Evolutionary conservation across 441 rosid genomes (phyloP).

Genomic region (Gossypium davidsonii): DNA sequence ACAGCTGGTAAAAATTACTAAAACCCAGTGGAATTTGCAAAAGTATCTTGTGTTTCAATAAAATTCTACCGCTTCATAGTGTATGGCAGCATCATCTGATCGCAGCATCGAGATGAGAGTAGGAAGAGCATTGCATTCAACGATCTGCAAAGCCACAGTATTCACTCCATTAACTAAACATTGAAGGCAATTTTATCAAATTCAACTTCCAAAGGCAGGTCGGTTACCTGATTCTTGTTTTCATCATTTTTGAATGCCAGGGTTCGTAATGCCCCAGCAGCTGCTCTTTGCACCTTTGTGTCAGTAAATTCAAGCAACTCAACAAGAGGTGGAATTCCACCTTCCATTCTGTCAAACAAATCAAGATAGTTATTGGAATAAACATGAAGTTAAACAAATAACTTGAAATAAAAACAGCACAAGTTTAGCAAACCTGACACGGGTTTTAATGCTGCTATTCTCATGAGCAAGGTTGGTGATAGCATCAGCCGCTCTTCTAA

Average conservation of each 20-base stretch:
- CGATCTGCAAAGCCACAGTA: background rate
- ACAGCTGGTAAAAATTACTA: slow-evolving; percentile 8
- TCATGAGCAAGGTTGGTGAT: background rate
- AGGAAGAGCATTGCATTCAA: slow-evolving; percentile 34
- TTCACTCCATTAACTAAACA: background rate
- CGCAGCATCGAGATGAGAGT: slow-evolving; percentile 86
- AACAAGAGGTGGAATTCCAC: slow-evolving; percentile 1
- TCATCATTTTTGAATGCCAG: slow-evolving; percentile 71
- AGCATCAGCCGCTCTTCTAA: slow-evolving; percentile 1
- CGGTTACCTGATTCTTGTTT: slow-evolving; percentile 62
- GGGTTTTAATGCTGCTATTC: slow-evolving; percentile 1
- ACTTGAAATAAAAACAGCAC: background rate
- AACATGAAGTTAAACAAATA: background rate
- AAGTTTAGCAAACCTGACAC: slow-evolving; percentile 2
- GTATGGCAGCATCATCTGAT: slow-evolving; percentile 95
- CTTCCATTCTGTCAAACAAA: background rate
- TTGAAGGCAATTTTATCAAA: slow-evolving; percentile 15
- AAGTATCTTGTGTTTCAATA: slow-evolving; percentile 4
- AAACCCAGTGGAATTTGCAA: slow-evolving; percentile 7
- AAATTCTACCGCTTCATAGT: slow-evolving; percentile 85
- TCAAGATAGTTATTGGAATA: background rate
- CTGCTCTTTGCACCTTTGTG: background rate
- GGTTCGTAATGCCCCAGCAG: slow-evolving; percentile 6
- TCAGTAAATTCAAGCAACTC: slow-evolving; percentile 1
- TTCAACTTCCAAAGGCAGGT: slow-evolving; percentile 17